These are phyloP conservation scores for Scytalidium lignicola DNA, from an alignment of 2,329 filamentous ascomycete species.

Conservation along the genomic window DNA sequence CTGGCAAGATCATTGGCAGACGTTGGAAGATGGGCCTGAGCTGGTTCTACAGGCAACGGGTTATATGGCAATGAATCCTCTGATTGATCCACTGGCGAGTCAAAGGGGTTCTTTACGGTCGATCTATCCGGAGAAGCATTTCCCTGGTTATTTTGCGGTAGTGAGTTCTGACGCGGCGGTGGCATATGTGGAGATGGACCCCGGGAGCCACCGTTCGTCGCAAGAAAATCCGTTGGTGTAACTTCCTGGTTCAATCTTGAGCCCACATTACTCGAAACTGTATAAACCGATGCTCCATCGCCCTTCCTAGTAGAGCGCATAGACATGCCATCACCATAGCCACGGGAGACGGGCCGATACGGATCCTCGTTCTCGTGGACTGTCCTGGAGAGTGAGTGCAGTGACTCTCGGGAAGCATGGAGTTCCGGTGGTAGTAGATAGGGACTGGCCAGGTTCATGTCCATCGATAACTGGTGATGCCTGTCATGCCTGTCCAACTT, in stretches of 20 bases:
- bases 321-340: constrained; percentile 48
- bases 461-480: constrained; percentile 53
- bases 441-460: constrained; percentile 72
- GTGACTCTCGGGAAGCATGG: constrained; percentile 75
- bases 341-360: constrained; percentile 61
- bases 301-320: constrained; percentile 43
- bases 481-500: constrained; percentile 33
- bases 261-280: constrained; percentile 31
- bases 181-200: constrained; percentile 18
- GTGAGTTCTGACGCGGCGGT: constrained; percentile 40
- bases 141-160: constrained; percentile 34
- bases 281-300: constrained; percentile 40
- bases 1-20: constrained; percentile 8
- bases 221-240: constrained; percentile 18
- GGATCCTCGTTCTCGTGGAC: constrained; percentile 75
- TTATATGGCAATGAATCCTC: background rate
- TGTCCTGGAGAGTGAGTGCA: constrained; percentile 77
- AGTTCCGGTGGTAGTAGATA: constrained; percentile 87
- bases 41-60: constrained; percentile 11
- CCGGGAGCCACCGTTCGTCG: constrained; percentile 21
- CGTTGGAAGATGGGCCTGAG: constrained; percentile 15
- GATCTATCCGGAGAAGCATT: background rate
- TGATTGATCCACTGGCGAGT: constrained; percentile 16
- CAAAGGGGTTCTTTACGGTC: constrained; percentile 30
- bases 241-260: constrained; percentile 19